Evolutionary conservation across 1,284 basidiomycete genomes (phyloP), one percentile per base, ranked within the genome.

Genomic region (Apiotrichum laibachii): DNA sequence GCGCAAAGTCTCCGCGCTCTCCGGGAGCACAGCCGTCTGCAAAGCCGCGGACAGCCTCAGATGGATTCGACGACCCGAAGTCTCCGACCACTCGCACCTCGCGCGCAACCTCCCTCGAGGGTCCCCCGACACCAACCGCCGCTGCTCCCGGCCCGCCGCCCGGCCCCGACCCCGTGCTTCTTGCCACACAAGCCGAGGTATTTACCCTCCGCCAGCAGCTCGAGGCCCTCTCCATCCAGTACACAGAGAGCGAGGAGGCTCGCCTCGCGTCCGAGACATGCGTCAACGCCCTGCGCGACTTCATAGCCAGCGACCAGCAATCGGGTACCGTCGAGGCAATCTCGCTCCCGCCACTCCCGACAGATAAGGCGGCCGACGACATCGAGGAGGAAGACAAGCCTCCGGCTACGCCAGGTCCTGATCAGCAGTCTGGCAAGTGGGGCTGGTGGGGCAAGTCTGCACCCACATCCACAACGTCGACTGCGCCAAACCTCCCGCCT

Each of bases 181-280:
- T 39, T 6, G 55, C 48, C 7, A 40, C 50, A 3, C 55, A 50
- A 19, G 35, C 34, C 13, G 49, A 50, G 19, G n/a, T 50, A 5
- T 11, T 7, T 48, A 13, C 56, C 13, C 76, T 93, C 43, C 84
- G 84, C 53, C 82, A 82, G 59, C 87, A 92, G 70, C 67, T 92
- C 43, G 76, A 77, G 50, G 67, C 80, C 5, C 65, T 87, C 51
- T 85, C 85, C 63, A 72, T 81, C 18, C 84, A 86, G 56, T 76
- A 95, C 40, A 85, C 74, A 33, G 91, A 94, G 68, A 83, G 87
- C 2, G 87, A 85, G 59, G 92, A 96, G 73, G 90, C 89, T 2
- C 82, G 85, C 47, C 85, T 89, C 68, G 92, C 92, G 10, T 89
- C 87, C n/a, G 92, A 96, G 65, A 84, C 83, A 2, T 93, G 90